Percentiles rank a stretch among this genome's conserved stretches.
Evolutionary conservation across 495 filamentous ascomycete genomes (phyloP).

Genomic region (Penicillium maclennaniae): DNA sequence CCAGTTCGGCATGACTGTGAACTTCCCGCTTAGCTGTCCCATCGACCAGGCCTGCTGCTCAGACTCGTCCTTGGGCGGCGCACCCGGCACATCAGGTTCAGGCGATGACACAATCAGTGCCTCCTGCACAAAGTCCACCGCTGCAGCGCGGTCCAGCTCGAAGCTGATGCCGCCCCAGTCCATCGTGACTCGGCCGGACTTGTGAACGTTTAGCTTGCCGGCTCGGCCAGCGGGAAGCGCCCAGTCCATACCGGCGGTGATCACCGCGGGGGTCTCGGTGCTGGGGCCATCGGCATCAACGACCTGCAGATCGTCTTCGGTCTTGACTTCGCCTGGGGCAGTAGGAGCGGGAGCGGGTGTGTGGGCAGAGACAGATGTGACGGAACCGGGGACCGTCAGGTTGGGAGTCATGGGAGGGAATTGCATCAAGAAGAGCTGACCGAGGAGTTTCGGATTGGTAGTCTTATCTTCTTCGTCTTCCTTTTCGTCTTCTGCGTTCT

Average conservation of each 20-base stretch:
- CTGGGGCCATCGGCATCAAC: conserved; percentile 22
- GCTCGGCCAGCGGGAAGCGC: conserved; percentile 52
- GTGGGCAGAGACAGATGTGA: conserved; percentile 6
- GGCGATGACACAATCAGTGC: conserved; percentile 40
- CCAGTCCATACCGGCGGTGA: conserved; percentile 37
- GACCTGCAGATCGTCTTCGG: conserved; percentile 31
- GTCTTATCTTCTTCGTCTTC: conserved; percentile 19
- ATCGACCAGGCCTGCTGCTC: conserved; percentile 45
- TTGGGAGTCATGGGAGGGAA: conserved; percentile 54
- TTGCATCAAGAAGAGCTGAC: conserved; percentile 51
- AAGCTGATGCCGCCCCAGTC: conserved; percentile 51
- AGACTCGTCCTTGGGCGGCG: conserved; percentile 21
- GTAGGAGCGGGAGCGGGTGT: conserved; percentile 1
- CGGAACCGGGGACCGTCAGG: conserved; percentile 32
- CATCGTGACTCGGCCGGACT: conserved; percentile 44
- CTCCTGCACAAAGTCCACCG: conserved; percentile 45
- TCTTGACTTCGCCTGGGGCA: conserved; percentile 25
- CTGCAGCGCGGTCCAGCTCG: conserved; percentile 41
- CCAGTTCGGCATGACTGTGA: conserved; percentile 49
- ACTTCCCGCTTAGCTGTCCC: conserved; percentile 49
- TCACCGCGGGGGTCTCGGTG: conserved; percentile 20
- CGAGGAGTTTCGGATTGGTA: conserved; percentile 31
- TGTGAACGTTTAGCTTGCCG: conserved; percentile 54
- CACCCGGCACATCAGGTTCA: conserved; percentile 15
- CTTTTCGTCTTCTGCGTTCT: conserved; percentile 9